Evolutionary conservation across 163 green algal genomes (phyloP), one percentile per base, ranked within the genome.

Genomic region (Chlamydomonas reinhardtii): DNA sequence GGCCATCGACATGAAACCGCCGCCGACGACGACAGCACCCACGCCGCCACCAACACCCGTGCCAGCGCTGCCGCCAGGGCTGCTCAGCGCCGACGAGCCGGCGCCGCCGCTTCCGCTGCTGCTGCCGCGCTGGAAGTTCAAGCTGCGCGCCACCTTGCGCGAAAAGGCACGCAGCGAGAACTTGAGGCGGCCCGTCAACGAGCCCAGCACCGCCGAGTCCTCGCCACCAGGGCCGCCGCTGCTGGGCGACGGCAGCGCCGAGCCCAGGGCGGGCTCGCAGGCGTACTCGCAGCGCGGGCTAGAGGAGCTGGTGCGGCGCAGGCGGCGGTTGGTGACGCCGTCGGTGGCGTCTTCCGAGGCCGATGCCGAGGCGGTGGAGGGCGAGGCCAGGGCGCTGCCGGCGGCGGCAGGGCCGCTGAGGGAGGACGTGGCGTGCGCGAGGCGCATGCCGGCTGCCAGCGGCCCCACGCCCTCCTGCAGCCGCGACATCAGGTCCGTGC

Each of bases 141-240:
- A 59, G 35, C 73, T 85, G 74, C 87, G 83, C 1, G 90, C 90
- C 19, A 93, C 90, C 70, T 91, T 91, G n/a, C 83, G 78, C 16
- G 54, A 81, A 59, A 93, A 90, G 1, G 89, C 86, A n/a, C 86
- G 86, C 0, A 92, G 82, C 14, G 70, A 68, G 61, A 84, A 83
- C 76, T 89, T 89, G 34, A 92, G 82, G 52, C 86, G 89, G 25
- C 86, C 86, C 2, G 71, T 83, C n/a, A 91, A 25, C 4, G 76
- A 88, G 29, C 89, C 85, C n/a, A 91, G 35, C 4, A 82, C 76
- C 22, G 87, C 76, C 48, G 48, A 56, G 27, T 76, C 88, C 69
- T 77, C 74, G 35, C 84, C 76, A 0, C 35, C 37, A 27, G 9
- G 31, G 29, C 39, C 37, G 35, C 2, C 34, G 37, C 12, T 48